Conservation (phyloP, 495 filamentous ascomycete genomes). For the Neurospora sp. region DNA sequence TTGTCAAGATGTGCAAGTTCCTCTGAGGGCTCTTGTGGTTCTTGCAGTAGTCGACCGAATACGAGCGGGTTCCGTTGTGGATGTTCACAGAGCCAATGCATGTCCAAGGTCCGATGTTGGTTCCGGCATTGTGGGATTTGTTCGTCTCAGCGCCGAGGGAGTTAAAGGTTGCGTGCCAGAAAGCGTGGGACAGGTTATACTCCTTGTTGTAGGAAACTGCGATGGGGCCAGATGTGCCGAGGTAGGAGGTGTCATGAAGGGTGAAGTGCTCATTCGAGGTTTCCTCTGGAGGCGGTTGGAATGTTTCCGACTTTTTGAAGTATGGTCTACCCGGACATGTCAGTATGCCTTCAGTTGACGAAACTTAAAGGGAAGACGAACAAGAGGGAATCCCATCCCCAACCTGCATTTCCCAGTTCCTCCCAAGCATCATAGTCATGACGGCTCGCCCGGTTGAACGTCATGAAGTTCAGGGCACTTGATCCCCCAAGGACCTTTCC, state of each 20-base stretch:
- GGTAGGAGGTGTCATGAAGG: constrained; percentile 17
- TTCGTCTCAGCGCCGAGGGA: constrained; percentile 31
- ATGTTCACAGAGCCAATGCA: constrained; percentile 30
- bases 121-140: constrained; percentile 28
- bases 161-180: constrained; percentile 41
- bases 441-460: constrained; percentile 44
- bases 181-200: constrained; percentile 32
- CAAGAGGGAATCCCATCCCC: constrained; percentile 47
- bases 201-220: constrained; percentile 32
- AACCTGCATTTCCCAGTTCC: constrained; percentile 43
- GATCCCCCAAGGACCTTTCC: constrained; percentile 45
- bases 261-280: constrained; percentile 23
- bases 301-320: constrained; percentile 40
- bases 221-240: constrained; percentile 37
- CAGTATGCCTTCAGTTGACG: neutral
- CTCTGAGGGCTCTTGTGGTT: constrained; percentile 22
- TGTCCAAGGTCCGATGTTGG: constrained; percentile 38
- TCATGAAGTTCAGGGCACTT: constrained; percentile 37
- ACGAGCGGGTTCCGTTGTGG: constrained; percentile 30
- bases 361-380: constrained; percentile 12
- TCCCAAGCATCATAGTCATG: constrained; percentile 51
- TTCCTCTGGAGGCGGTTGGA: constrained; percentile 28
- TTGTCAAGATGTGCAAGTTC: constrained; percentile 34
- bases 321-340: constrained; percentile 24
- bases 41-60: constrained; percentile 36